These are phyloP conservation scores for Fusarium sp. DNA, from an alignment of 2,329 filamentous ascomycete genomes.

Conservation along the genomic window DNA sequence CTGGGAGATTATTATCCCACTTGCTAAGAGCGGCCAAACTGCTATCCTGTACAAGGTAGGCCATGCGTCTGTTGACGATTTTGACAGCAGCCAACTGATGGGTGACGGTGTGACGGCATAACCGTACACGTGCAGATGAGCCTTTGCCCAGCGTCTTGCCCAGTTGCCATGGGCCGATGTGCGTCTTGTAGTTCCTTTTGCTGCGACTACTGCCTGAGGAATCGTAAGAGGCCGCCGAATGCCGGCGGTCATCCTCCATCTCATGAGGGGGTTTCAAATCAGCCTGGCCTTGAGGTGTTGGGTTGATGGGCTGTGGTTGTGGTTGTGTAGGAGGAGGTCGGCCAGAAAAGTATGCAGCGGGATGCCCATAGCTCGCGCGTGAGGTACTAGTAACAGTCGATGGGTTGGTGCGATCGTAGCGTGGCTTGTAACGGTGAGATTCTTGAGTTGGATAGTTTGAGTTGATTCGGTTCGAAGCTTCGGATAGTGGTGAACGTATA, in stretches of 20 bases:
- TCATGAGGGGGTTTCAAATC: constrained; percentile 50
- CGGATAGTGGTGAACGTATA: constrained; percentile 59
- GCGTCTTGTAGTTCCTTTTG: constrained; percentile 70
- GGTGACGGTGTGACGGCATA: constrained; percentile 84
- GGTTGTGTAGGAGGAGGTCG: constrained; percentile 28
- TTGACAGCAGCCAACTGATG: constrained; percentile 91
- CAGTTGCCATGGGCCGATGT: constrained; percentile 94
- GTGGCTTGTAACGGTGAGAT: constrained; percentile 50
- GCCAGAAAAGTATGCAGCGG: constrained; percentile 36
- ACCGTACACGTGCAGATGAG: constrained; percentile 87
- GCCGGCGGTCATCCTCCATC: constrained; percentile 54
- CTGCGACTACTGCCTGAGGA: constrained; percentile 58
- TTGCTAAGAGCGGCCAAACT: constrained; percentile 87
- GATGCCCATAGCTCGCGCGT: constrained; percentile 32
- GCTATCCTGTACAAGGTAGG: constrained; percentile 84
- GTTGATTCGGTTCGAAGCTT: constrained; percentile 64
- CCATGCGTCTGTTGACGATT: constrained; percentile 88
- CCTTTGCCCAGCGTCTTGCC: constrained; percentile 91
- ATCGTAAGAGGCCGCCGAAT: constrained; percentile 59
- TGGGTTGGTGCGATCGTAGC: constrained; percentile 45
- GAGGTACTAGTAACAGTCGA: constrained; percentile 30
- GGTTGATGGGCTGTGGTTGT: constrained; percentile 30
- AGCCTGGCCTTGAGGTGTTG: constrained; percentile 35
- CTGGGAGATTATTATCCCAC: constrained; percentile 71
- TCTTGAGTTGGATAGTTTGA: constrained; percentile 52